Conservation (phyloP, 371 early-diverging fungal genomes). For the Lichtheimia ramosa region DNA sequence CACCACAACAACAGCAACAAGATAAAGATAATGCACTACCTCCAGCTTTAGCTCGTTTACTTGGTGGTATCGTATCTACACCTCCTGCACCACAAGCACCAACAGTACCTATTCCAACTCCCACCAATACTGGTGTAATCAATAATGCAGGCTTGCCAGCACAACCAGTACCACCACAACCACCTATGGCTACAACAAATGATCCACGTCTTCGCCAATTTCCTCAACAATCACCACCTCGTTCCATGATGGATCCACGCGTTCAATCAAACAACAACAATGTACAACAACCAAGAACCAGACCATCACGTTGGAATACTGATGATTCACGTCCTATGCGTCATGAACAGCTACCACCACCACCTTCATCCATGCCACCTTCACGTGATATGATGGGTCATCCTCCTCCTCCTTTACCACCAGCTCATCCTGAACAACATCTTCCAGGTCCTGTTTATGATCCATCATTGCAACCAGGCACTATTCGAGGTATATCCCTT, state of each 20-base stretch:
- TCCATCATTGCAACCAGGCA: constrained; percentile 30
- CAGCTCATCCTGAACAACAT: neutral
- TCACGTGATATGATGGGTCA: neutral
- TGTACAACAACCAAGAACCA: constrained; percentile 10
- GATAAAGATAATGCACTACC: constrained; percentile 21
- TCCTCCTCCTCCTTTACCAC: neutral
- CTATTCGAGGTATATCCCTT: constrained; percentile 37
- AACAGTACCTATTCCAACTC: neutral
- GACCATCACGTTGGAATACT: constrained; percentile 8
- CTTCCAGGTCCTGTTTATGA: constrained; percentile 29
- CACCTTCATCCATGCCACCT: neutral
- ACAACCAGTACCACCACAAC: constrained; percentile 5
- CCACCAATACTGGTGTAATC: neutral
- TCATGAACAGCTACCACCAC: neutral
- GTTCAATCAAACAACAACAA: neutral
- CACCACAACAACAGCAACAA: constrained; percentile 3
- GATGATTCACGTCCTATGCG: neutral
- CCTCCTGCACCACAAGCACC: constrained; percentile 3
- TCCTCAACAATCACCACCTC: neutral
- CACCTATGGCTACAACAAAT: neutral
- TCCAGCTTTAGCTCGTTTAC: constrained; percentile 34
- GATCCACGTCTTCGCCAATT: constrained; percentile 2
- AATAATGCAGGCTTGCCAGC: no score
- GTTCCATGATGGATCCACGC: constrained; percentile 1
- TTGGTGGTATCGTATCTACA: constrained; percentile 29